Base-by-base conservation (phyloP, 768 basidiomycete genomes). In the Gloeostereum incarnatum region DNA sequence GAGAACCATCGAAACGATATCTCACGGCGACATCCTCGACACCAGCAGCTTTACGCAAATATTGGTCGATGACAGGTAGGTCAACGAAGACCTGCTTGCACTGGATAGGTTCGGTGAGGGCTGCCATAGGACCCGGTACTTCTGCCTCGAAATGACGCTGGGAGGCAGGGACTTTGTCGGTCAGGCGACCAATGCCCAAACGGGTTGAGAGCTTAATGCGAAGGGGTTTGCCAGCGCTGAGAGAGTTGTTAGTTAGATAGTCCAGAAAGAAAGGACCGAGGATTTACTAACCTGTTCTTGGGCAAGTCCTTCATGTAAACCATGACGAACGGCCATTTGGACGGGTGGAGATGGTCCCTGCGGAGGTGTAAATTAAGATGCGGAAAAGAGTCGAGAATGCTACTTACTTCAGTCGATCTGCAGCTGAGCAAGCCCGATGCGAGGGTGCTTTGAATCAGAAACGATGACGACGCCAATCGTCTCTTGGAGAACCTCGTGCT, bases 271-370 rank as follows among this genome's bases (percentile, higher is more conserved):
- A 10, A 36, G 6, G 35, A 36, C 8, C 23, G 11, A 23, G 9
- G 10, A 29, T 8, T 8, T 29, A 8, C 26, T 8, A 29, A 60
- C 59, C 45, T 54, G 51, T 69, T 69, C 52, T 66, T 68, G 7
- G 69, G 69, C 5, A 71, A 44, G 35, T 64, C 62, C 25, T 61
- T 54, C 61, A 71, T 69, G 47, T 66, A 71, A n/a, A 71, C 60
- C 21, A 71, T 43, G 2, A 53, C 58, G 47, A 62, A 68, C 0
- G 68, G 68, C 68, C 68, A 70, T 50, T 68, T 69, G 3, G 65
- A 63, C 6, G 68, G 66, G 39, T 69, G 68, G 9, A 71, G 49
- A 43, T 65, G 56, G 18, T 62, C 63, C 11, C 35, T 17, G 10
- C 10, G 35, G 6, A 23, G 6, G 9, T 36, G n/a, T n/a, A n/a